Conservation (phyloP, 2,329 filamentous ascomycete species). For the Beauveria scarabaeidicola region DNA sequence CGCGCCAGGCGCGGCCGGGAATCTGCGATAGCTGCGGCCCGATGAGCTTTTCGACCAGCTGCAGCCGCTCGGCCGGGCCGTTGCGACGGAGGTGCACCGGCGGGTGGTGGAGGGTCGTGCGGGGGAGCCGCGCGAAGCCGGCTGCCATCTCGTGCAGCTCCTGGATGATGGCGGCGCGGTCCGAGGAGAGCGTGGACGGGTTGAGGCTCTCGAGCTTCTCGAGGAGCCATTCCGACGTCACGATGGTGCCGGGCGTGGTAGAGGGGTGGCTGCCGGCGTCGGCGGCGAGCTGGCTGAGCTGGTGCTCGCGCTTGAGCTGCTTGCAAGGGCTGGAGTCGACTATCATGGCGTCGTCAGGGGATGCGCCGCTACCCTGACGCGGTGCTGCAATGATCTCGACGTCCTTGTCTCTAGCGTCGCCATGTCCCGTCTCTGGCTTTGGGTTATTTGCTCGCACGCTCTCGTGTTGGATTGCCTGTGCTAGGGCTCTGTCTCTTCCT, state of each 20-base stretch:
- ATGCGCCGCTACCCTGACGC: not conserved
- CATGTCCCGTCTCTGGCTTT: not conserved
- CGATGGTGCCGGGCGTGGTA: not conserved
- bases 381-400: not conserved
- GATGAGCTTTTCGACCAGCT: not conserved
- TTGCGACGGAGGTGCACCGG: not conserved
- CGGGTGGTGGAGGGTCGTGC: not conserved
- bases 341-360: not conserved
- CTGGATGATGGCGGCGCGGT: not conserved
- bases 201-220: not conserved
- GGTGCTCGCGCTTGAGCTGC: not conserved
- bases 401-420: not conserved
- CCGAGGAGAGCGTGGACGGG: not conserved
- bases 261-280: not conserved
- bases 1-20: constrained; percentile 15
- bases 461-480: not conserved
- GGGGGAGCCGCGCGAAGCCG: not conserved
- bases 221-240: not conserved
- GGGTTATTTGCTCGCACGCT: not conserved
- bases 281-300: not conserved
- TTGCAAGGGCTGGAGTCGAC: not conserved
- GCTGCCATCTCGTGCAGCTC: not conserved
- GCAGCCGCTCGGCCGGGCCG: not conserved
- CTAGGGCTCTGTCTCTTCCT: no score
- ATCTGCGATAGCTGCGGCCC: constrained; percentile 12